phyloP scores from a whole-genome alignment of 1,139 yeast genomes.

The Nakaseomyces delphensis region DNA sequence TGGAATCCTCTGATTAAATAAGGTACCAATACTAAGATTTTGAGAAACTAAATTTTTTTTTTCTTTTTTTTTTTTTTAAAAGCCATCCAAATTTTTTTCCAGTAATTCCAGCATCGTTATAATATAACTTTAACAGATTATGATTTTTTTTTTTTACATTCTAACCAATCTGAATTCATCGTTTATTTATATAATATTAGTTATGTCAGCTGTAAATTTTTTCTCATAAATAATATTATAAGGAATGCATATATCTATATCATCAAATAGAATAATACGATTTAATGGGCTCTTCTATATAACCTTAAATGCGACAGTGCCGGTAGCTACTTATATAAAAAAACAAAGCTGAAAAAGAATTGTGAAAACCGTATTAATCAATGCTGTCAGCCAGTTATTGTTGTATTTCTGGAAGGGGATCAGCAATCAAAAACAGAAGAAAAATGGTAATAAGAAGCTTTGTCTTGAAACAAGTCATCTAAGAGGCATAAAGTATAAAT shows the following conservation, averaged over 20 bases:
- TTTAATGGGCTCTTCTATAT: too few species aligned
- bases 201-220: conserved; percentile 5
- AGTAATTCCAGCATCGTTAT: conserved; percentile 1
- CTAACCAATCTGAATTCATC: neutral
- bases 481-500: neutral
- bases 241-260: neutral
- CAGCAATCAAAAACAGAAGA: too few species aligned
- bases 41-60: neutral
- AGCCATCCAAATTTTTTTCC: neutral
- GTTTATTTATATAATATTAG: conserved; percentile 4
- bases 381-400: too few species aligned
- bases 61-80: neutral
- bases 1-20: neutral
- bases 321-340: too few species aligned
- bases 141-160: neutral
- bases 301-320: too few species aligned
- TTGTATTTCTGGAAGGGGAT: too few species aligned
- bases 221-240: conserved; percentile 3
- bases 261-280: neutral
- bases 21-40: neutral
- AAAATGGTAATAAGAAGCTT: too few species aligned
- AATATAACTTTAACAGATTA: neutral
- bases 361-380: too few species aligned
- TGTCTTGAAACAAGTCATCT: too few species aligned
- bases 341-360: too few species aligned